Base-by-base conservation (phyloP, 768 basidiomycete species). In the Cystoderma amianthinum region DNA sequence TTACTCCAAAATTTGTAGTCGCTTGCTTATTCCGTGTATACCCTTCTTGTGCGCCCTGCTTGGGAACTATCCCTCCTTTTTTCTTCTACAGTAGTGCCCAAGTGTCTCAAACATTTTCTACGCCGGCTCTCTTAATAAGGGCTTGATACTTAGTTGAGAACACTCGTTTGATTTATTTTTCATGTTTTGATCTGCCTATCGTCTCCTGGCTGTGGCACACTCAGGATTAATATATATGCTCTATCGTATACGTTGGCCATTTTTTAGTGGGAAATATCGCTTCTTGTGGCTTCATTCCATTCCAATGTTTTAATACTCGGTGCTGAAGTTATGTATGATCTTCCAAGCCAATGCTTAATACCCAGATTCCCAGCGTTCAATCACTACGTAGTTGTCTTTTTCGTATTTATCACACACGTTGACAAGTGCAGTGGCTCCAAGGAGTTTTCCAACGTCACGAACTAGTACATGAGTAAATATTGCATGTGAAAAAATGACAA, bases 1-100 rank as follows among this genome's bases (percentile, higher is more conserved):
- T 32, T 36, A 42, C 24, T 43, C 32, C 44, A 48, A 48, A 45
- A 48, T 43, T 40, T 47, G 30, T 43, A 37, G 28, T 35, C 37
- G 22, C 10, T 21, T 17, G 25, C 12, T 10, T 33, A 21, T 35
- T 34, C 20, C 23, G 10, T 28, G 42, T 36, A 38, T 36, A 36
- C 42, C 33, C 36, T 24, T 43, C 11, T 20, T 16, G 12, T 34
- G 7, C n/a, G 12, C 20, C 33, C 18, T 35, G 11, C 15, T 16
- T 9, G 16, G 9, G 34, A 36, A 36, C 34, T 7, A 6, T 36
- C 34, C 7, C 16, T 36, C 16, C 9, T 7, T 28, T 28, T 28
- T 28, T 28, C n/a, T n/a, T 28, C 25, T n/a, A 7, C n/a, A 30
- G n/a, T 30, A 30, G 10, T 30, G 9, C 10, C n/a, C 28, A 9